These are phyloP conservation scores for Beauveria scarabaeidicola DNA, from an alignment of 2,329 filamentous ascomycete genomes.

Conservation along the genomic window DNA sequence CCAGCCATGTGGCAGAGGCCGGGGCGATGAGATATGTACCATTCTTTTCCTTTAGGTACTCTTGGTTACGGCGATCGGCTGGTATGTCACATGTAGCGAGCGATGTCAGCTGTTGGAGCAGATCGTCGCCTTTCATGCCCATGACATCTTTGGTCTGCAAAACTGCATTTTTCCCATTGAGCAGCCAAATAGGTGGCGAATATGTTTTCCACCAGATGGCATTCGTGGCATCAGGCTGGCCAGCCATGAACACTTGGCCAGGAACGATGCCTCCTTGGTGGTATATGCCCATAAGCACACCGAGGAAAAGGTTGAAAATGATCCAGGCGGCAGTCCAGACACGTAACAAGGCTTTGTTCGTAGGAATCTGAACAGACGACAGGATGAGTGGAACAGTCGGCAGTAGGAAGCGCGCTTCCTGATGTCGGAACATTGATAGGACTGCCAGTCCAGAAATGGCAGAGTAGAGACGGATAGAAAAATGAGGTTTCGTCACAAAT, in stretches of 20 bases:
- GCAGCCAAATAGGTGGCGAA: constrained; percentile 70
- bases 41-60: constrained; percentile 52
- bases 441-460: constrained; percentile 63
- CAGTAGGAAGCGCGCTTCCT: constrained; percentile 71
- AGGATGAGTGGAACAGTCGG: constrained; percentile 70
- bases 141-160: constrained; percentile 66
- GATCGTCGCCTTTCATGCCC: constrained; percentile 53
- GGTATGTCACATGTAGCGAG: constrained; percentile 56
- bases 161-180: constrained; percentile 66
- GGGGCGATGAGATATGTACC: constrained; percentile 67
- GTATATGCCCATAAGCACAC: constrained; percentile 69
- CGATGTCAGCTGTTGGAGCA: constrained; percentile 50
- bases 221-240: constrained; percentile 58
- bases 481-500: constrained; percentile 48
- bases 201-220: constrained; percentile 85
- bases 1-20: constrained; percentile 60
- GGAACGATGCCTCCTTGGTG: constrained; percentile 74
- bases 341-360: constrained; percentile 37
- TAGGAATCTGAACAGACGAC: constrained; percentile 62
- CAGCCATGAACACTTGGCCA: constrained; percentile 65
- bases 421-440: constrained; percentile 67
- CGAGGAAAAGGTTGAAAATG: constrained; percentile 59
- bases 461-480: constrained; percentile 59
- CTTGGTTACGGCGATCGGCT: constrained; percentile 44
- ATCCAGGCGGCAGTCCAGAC: constrained; percentile 57